Evolutionary conservation across 768 basidiomycete genomes (phyloP), one percentile per base, ranked within the genome.

Genomic region (Pleurotus pulmonarius): DNA sequence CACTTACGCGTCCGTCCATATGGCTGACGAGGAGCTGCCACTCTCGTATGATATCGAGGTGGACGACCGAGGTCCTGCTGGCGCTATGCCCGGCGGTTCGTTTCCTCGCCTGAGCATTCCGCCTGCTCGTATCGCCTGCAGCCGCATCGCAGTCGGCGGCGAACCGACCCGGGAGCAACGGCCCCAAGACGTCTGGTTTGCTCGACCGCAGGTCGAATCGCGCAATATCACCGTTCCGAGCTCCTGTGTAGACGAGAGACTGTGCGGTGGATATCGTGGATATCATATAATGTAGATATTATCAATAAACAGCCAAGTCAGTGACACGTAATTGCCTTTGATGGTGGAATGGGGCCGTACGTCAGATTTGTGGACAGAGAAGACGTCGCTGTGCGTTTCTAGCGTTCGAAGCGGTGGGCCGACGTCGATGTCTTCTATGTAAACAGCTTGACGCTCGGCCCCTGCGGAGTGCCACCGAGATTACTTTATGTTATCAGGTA

Each of bases 371-470:
- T 73, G 65, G n/a, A 88, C 69, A 2, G 86, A 68, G 59, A 90
- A 82, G 0, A 88, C 83, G 61, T 88, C 87, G 53, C 86, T 87
- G 16, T 73, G 60, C 2, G 86, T 87, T 24, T 74, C 67, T 8
- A 89, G 64, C 57, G 68, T 62, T 52, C 72, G 69, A 2, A 78
- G 63, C 12, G 69, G 67, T 1, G 60, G 57, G 26, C 71, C 62
- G 2, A 61, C 56, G 34, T 80, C 78, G 45, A 87, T 72, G 55
- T 87, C 82, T 3, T 73, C 64, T 3, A 89, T 64, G 46, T 80
- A 71, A 1, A 85, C 70, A 0, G 79, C 86, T 44, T 75, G 77
- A 46, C 73, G 71, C 59, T 75, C 76, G 8, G 80, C 79, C 37
- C 87, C 88, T 88, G 55, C 15, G 5, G 46, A 38, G 49, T 34